Evolutionary conservation across 805 yeast species (phyloP).

Genomic region (Kurtzmaniella fragi): DNA sequence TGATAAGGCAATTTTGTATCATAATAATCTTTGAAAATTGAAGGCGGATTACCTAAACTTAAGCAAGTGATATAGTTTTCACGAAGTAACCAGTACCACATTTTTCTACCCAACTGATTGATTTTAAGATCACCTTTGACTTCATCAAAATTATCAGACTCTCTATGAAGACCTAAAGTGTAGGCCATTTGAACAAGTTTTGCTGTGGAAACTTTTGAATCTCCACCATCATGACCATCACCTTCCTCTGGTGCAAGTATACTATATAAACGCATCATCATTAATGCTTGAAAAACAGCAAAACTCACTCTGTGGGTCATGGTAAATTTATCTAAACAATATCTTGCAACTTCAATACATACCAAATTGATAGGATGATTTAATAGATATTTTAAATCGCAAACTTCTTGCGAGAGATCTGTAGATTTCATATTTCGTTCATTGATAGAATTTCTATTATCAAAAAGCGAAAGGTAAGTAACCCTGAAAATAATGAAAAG

Average conservation of each 20-base stretch:
- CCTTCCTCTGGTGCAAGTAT: constrained; percentile 44
- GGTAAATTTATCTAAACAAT: constrained; percentile 20
- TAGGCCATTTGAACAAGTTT: constrained; percentile 57
- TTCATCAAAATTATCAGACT: constrained; percentile 44
- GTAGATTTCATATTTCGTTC: constrained; percentile 12
- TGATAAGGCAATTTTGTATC: constrained; percentile 12
- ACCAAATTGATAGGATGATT: constrained; percentile 15
- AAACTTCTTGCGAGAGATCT: constrained; percentile 11
- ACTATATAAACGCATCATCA: constrained; percentile 44
- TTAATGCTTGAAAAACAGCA: constrained; percentile 46
- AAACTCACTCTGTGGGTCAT: constrained; percentile 33
- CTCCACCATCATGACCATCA: constrained; percentile 50
- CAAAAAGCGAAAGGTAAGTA: constrained; percentile 19
- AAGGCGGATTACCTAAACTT: constrained; percentile 14
- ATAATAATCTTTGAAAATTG: constrained; percentile 5
- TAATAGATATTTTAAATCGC: constrained; percentile 14
- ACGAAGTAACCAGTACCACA: constrained; percentile 17
- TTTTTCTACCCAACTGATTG: constrained; percentile 17
- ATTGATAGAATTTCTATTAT: constrained; percentile 19
- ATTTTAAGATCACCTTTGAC: constrained; percentile 12
- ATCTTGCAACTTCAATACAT: constrained; percentile 17
- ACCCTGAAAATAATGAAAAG: constrained; percentile 21
- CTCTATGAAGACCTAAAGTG: constrained; percentile 59
- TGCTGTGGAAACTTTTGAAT: constrained; percentile 46
- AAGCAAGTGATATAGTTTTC: constrained; percentile 11